Evolutionary conservation across 225 moss, liverwort and hornwort genomes (phyloP).

Genomic region (Sphagnum tenellum): DNA sequence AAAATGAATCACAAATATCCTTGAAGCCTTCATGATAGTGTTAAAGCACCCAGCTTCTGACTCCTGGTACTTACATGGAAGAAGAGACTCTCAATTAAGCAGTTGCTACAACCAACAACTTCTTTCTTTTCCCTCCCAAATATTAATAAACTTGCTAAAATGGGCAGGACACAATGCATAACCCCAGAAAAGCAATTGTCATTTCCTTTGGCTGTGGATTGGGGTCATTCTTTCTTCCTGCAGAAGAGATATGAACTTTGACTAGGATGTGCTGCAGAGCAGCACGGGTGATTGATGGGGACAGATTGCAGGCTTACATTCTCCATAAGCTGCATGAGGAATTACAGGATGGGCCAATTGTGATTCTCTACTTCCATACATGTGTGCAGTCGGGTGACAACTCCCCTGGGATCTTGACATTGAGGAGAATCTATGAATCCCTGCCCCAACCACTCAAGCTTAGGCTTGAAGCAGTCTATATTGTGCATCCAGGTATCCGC

Average conservation of each 20-base stretch:
- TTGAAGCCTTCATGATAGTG: no score
- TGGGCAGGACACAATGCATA: background rate
- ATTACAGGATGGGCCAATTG: conserved; percentile 40
- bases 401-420: conserved; percentile 55
- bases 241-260: background rate
- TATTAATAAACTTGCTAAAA: background rate
- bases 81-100: no score
- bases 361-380: conserved; percentile 75
- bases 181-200: no score
- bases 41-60: no score
- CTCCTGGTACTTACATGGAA: no score
- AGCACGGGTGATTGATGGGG: conserved; percentile 60
- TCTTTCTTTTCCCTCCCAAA: no score
- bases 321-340: conserved; percentile 50
- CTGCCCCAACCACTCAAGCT: conserved; percentile 56
- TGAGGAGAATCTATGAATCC: conserved; percentile 68
- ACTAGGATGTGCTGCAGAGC: conserved; percentile 16
- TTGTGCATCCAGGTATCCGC: conserved; percentile 75
- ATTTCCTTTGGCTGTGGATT: no score
- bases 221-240: background rate
- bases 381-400: conserved; percentile 66
- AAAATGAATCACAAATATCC: no score
- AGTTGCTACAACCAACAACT: no score
- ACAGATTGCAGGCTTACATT: conserved; percentile 51
- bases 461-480: conserved; percentile 55